Base-by-base conservation (phyloP, 2,329 filamentous ascomycete genomes). In the Fusarium pseudonygamai region DNA sequence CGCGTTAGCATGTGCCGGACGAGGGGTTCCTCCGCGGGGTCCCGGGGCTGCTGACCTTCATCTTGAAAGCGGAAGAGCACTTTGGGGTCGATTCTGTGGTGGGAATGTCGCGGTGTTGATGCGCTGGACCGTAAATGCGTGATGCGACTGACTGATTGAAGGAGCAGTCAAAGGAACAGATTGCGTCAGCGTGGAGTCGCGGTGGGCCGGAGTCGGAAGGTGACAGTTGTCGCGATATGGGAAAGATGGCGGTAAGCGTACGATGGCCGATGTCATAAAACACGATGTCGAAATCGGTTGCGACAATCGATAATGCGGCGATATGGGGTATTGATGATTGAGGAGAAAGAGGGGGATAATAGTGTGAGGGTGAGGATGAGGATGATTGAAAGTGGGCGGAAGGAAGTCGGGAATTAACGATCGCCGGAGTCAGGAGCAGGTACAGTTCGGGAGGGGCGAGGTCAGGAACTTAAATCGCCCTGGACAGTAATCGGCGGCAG, bases 31-130 rank as follows among this genome's bases (percentile, higher is more conserved):
- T 55, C 61, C 47, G 56, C n/a, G 42, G 42, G 40, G 10, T 32
- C 34, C 26, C 18, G 32, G 30, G 47, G 53, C 64, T 63, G 58
- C 81, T 61, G 72, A 83, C 83, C 79, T 84, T 84, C 83, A 84
- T 84, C 36, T 77, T 82, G 73, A 55, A 70, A 62, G 60, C 28
- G 46, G 43, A 47, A 56, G 52, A 60, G 53, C 40, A 61, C 53
- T 55, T 32, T 46, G 22, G 37, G 43, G 59, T 42, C 50, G 39
- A 24, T 49, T 28, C 45, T 49, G 61, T 43, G 52, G 58, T 61
- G 50, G 45, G 59, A 46, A 45, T 39, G 55, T 28, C 40, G 53
- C 55, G 56, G 37, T 64, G 59, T 52, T 49, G 72, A 60, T 70
- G 47, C 60, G 50, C 42, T 64, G 55, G 40, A 36, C 40, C 26